Percentiles rank a stretch among this genome's conserved stretches.
Evolutionary conservation across 2,329 filamentous ascomycete genomes (phyloP).

Genomic region (Diaporthe citri): DNA sequence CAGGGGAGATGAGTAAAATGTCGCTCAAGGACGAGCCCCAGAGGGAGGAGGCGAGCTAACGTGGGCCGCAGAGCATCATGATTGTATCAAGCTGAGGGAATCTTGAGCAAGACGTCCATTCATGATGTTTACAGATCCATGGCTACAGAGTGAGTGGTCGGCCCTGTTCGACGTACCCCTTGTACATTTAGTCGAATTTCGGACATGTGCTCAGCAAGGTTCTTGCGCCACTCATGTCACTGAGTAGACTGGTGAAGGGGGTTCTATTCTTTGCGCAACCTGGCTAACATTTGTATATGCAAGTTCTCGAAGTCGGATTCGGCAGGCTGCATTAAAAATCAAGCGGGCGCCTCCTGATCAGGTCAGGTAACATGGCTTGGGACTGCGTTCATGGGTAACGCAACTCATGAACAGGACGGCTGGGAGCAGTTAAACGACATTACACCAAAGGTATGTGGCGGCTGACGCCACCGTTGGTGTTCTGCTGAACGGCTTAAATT

Average conservation of each 20-base stretch:
- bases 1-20: constrained; percentile 53
- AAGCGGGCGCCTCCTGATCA: too few species aligned
- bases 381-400: too few species aligned
- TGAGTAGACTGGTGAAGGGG: background rate
- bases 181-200: background rate
- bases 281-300: background rate
- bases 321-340: background rate
- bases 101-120: background rate
- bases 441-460: background rate
- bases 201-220: background rate
- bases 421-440: background rate
- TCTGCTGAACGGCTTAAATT: background rate
- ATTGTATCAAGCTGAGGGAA: constrained; percentile 16
- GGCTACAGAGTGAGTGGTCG: constrained; percentile 17
- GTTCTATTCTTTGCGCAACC: background rate
- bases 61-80: constrained; percentile 32
- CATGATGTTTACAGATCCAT: background rate
- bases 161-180: background rate
- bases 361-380: background rate
- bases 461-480: background rate
- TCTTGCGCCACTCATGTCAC: background rate
- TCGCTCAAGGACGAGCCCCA: constrained; percentile 51
- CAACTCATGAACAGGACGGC: background rate
- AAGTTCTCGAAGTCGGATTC: background rate
- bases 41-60: constrained; percentile 41